Base-by-base conservation (phyloP, 2,329 filamentous ascomycete species). In the Fusarium sp. region DNA sequence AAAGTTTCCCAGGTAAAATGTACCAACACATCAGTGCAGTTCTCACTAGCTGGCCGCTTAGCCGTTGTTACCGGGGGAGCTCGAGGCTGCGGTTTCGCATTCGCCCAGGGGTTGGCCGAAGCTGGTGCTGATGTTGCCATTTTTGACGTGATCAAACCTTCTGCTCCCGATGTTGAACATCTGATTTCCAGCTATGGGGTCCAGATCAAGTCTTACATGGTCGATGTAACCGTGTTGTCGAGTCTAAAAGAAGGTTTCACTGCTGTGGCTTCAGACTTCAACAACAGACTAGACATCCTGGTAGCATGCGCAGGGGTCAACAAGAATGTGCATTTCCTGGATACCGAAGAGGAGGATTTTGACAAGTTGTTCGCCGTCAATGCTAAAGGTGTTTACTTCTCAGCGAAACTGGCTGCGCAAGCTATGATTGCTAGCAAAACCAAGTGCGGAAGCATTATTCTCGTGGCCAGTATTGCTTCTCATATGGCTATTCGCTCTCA, bases 301-400 rank as follows among this genome's bases (percentile, higher is more conserved):
- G 81, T 90, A 41, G 89, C 89, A 75, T 89, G 89, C 72, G 88
- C 88, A 2, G 88, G 88, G 5, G 84, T 85, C 13, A 85, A 85
- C 38, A 90, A 90, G 75, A 78, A 77, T 30, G 89, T 89, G 74
- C 89, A 89, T 81, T 85, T 89, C 4, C 91, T 89, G 3, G 78
- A 85, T 27, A 85, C 89, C 1, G 89, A 87, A 0, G 89, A 91
- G 60, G 84, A 85, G 15, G 90, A 92, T 54, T 92, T 90, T 73
- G 88, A 91, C 73, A 84, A 83, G 56, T 85, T 89, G 23, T 89
- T 92, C 73, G 83, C 85, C 53, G 89, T 92, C 57, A 92, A 92
- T 71, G 88, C 91, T 62, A 90, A 90, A 79, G 86, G 87, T 7
- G 85, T 92, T 45, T 92, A 87, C 79, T 81, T 88, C 50, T 87